Evolutionary conservation across 1,139 yeast genomes (phyloP), one percentile per base, ranked within the genome.

Genomic region (Suhomyces wounanorum): DNA sequence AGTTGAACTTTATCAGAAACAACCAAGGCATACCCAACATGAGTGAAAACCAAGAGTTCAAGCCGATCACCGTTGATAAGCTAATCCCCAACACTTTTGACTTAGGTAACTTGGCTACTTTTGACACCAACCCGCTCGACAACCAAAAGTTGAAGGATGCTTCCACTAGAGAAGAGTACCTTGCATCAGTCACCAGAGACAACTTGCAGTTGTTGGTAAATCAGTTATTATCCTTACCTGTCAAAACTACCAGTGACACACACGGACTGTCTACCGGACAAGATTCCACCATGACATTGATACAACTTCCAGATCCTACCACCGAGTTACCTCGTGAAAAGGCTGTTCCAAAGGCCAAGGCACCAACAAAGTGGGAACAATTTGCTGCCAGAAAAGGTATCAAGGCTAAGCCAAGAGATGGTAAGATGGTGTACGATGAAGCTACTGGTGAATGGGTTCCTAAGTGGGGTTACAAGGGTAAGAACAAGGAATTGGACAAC

Each of bases 391-490:
- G 84, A 79, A 95, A 95, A 77, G 98, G 98, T 61, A 95, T 95
- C 67, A 80, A 87, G 72, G 81, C 96, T 70, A 91, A 89, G 78
- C 89, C 89, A 58, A 91, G 86, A 70, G 87, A 89, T 37, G 97
- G 97, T 47, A 94, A 90, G 74, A 78, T 87, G 82, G 92, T 89
- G 1, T 95, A 75, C 63, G 97, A 94, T 68, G 98, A 95, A 70
- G 95, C 81, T 43, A 73, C 82, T 28, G 94, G 94, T 47, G 92
- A 91, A 70, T 95, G 99, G 99, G 97, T 87, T 54, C 95, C 96
- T 61, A 92, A 91, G 71, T 95, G 99, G 99, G 99, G 99, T 53
- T 94, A 87, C 75, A 86, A 88, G 60, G 99, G 99, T 64, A 83
- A 83, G 69, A 94, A 94, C 72, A 94, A 94, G 74, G 83, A 85